These are phyloP conservation scores for Fusarium xyrophilum DNA, from an alignment of 2,329 filamentous ascomycete genomes.

Conservation along the genomic window DNA sequence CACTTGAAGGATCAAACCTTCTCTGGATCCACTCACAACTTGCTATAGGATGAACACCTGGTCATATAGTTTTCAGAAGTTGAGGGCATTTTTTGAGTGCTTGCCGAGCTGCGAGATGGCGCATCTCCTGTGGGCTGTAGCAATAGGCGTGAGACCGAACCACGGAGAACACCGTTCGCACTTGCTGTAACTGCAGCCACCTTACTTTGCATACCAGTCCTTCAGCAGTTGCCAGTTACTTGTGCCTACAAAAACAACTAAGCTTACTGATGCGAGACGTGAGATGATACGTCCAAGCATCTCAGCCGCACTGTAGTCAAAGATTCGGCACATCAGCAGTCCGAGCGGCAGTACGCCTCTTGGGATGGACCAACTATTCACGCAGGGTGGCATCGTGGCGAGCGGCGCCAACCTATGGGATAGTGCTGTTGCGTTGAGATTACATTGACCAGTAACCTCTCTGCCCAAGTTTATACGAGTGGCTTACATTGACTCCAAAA, in stretches of 20 bases:
- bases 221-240: no score
- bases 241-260: background rate
- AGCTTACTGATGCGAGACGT: background rate
- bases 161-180: background rate
- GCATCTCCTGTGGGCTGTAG: no score
- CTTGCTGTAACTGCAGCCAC: background rate
- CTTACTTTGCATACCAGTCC: background rate
- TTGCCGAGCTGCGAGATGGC: no score
- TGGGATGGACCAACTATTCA: background rate
- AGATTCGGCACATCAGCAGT: background rate
- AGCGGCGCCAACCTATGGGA: background rate
- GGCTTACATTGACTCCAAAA: background rate
- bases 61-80: background rate
- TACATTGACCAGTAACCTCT: background rate
- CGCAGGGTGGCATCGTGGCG: background rate
- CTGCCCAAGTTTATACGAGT: background rate
- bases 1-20: background rate
- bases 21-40: background rate
- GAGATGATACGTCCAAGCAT: background rate
- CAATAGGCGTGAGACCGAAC: background rate
- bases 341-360: background rate
- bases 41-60: accelerated
- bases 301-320: background rate
- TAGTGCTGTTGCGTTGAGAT: background rate
- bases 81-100: background rate